Evolutionary conservation across 2,329 filamentous ascomycete genomes (phyloP).

Genomic region (Cercospora brassicicola): DNA sequence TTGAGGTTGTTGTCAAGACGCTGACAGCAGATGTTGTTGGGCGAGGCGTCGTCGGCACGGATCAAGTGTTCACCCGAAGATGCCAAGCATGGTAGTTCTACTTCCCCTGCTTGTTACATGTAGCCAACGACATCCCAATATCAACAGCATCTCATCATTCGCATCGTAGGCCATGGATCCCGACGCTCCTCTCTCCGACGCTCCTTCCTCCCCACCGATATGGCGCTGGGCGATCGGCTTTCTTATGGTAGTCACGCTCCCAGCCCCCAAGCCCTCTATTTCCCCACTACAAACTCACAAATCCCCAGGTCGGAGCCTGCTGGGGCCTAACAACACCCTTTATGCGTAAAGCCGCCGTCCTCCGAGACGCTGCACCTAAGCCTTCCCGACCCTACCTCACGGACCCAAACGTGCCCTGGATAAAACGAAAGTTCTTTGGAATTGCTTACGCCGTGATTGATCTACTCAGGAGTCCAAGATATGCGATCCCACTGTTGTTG

Average conservation of each 20-base stretch:
- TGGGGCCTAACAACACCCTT: conserved; percentile 91
- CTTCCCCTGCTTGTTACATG: neutral
- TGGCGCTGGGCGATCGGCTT: conserved; percentile 88
- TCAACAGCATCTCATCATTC: neutral
- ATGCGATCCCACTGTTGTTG: conserved; percentile 78
- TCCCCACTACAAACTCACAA: neutral
- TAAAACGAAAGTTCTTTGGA: conserved; percentile 63
- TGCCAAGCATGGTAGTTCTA: neutral
- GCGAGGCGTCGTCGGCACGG: neutral
- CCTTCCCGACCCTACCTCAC: conserved; percentile 54
- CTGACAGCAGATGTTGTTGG: neutral
- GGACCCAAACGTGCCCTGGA: conserved; percentile 52
- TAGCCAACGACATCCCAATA: neutral
- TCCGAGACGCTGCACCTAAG: conserved; percentile 47
- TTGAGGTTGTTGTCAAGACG: neutral
- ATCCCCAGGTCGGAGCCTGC: conserved; percentile 64
- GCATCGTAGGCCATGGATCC: conserved; percentile 32
- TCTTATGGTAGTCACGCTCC: conserved; percentile 58
- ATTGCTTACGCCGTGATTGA: conserved; percentile 75
- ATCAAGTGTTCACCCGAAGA: neutral
- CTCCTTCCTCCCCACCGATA: conserved; percentile 43
- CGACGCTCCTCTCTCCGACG: conserved; percentile 25
- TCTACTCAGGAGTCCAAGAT: conserved; percentile 75
- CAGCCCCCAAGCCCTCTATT: neutral
- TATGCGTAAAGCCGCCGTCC: conserved; percentile 79